Conservation (phyloP, 2,329 filamentous ascomycete species). For the Lachnellula suecica region DNA sequence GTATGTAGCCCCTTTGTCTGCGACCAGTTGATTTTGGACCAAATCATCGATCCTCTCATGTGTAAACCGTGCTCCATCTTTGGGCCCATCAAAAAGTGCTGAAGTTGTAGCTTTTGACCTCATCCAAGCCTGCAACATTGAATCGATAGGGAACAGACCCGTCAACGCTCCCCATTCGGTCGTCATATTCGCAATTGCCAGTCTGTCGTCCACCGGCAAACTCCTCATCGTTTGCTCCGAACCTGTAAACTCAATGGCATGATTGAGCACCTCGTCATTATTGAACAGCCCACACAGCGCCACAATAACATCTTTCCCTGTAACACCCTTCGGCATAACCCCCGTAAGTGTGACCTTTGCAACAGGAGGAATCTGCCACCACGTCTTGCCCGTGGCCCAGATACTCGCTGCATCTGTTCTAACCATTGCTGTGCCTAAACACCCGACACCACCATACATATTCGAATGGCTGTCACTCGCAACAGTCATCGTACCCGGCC, state of each 20-base stretch:
- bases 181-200: slow-evolving; percentile 79
- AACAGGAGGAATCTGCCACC: slow-evolving; percentile 87
- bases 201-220: slow-evolving; percentile 68
- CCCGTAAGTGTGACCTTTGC: slow-evolving; percentile 79
- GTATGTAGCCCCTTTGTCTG: slow-evolving; percentile 77
- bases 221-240: slow-evolving; percentile 73
- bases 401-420: slow-evolving; percentile 84
- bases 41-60: slow-evolving; percentile 74
- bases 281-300: slow-evolving; percentile 85
- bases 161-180: slow-evolving; percentile 76
- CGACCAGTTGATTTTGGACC: slow-evolving; percentile 61
- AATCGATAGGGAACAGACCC: slow-evolving; percentile 80
- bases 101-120: slow-evolving; percentile 72
- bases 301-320: slow-evolving; percentile 92
- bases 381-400: slow-evolving; percentile 79
- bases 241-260: slow-evolving; percentile 85
- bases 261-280: slow-evolving; percentile 85
- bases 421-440: slow-evolving; percentile 78
- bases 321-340: slow-evolving; percentile 73
- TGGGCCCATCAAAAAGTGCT: slow-evolving; percentile 53
- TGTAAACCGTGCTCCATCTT: slow-evolving; percentile 59
- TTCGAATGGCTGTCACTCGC: slow-evolving; percentile 78
- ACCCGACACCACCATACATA: slow-evolving; percentile 80
- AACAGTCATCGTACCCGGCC: slow-evolving; percentile 82
- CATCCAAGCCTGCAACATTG: slow-evolving; percentile 69